Evolutionary conservation across 495 filamentous ascomycete species (phyloP).

Genomic region (Daldinia grandis): DNA sequence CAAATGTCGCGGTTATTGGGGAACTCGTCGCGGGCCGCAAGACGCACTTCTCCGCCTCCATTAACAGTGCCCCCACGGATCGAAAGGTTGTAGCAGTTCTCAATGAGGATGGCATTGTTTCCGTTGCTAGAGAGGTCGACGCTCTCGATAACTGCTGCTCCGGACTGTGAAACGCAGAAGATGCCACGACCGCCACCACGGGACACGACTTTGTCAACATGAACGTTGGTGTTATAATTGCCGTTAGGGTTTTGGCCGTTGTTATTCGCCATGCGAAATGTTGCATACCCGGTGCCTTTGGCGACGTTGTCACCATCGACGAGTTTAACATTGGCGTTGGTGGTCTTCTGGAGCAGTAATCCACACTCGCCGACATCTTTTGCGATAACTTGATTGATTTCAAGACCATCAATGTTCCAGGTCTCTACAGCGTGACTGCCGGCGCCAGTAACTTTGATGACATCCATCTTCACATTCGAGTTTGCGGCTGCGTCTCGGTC

Average conservation of each 20-base stretch:
- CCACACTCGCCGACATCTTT: conserved; percentile 56
- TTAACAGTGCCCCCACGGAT: conserved; percentile 55
- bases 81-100: conserved; percentile 57
- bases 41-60: conserved; percentile 56
- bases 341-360: conserved; percentile 54
- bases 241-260: conserved; percentile 53
- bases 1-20: conserved; percentile 53
- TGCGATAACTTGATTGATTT: conserved; percentile 53
- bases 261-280: conserved; percentile 56
- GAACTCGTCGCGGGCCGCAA: conserved; percentile 55
- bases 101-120: conserved; percentile 58
- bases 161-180: conserved; percentile 59
- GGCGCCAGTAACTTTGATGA: conserved; percentile 53
- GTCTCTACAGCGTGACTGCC: conserved; percentile 57
- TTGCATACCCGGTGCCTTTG: conserved; percentile 55
- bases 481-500: conserved; percentile 54
- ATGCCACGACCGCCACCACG: conserved; percentile 57
- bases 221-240: conserved; percentile 54
- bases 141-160: conserved; percentile 48
- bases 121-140: conserved; percentile 55
- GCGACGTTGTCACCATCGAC: conserved; percentile 58
- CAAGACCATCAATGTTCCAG: conserved; percentile 57
- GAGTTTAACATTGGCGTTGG: conserved; percentile 52
- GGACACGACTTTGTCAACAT: conserved; percentile 55
- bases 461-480: conserved; percentile 55